These are phyloP conservation scores for Teunomyces pallodes DNA, from an alignment of 805 yeast genomes.

Conservation along the genomic window DNA sequence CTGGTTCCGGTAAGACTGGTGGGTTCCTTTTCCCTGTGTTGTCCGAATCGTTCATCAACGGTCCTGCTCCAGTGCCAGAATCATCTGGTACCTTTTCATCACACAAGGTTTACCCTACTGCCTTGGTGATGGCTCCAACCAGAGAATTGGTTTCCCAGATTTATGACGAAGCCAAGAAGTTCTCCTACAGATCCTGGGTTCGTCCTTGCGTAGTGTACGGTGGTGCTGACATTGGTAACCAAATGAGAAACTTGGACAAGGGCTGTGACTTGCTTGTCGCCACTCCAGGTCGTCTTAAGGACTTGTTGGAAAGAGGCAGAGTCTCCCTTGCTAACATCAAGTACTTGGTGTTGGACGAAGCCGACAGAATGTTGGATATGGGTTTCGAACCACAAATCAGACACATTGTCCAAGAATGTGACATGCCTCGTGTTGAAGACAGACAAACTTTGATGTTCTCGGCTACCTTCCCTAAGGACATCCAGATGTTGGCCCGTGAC, in stretches of 20 bases:
- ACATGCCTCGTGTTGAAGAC: conserved; percentile 87
- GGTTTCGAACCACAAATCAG: conserved; percentile 99
- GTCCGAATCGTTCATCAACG: conserved; percentile 83
- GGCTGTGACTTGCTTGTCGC: conserved; percentile 98
- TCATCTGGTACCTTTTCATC: conserved; percentile 54
- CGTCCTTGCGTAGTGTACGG: conserved; percentile 96
- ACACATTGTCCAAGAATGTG: conserved; percentile 95
- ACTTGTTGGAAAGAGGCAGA: conserved; percentile 90
- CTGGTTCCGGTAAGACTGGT: conserved; percentile 99
- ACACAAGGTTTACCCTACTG: conserved; percentile 89
- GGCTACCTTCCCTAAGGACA: conserved; percentile 98
- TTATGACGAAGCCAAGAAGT: conserved; percentile 91
- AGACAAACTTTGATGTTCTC: conserved; percentile 98
- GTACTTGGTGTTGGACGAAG: conserved; percentile 95
- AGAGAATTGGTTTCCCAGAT: conserved; percentile 98
- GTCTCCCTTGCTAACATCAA: conserved; percentile 87
- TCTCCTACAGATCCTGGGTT: conserved; percentile 98
- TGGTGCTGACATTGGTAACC: conserved; percentile 92
- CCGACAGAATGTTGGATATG: conserved; percentile 99
- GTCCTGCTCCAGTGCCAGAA: conserved; percentile 66
- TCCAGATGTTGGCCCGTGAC: conserved; percentile 95
- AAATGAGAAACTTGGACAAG: conserved; percentile 81
- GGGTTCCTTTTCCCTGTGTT: conserved; percentile 98
- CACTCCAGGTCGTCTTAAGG: conserved; percentile 98
- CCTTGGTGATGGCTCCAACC: conserved; percentile 95